Evolutionary conservation across 495 filamentous ascomycete species (phyloP), one percentile per base, ranked within the genome.

Genomic region (Hypoxylon fuscum): DNA sequence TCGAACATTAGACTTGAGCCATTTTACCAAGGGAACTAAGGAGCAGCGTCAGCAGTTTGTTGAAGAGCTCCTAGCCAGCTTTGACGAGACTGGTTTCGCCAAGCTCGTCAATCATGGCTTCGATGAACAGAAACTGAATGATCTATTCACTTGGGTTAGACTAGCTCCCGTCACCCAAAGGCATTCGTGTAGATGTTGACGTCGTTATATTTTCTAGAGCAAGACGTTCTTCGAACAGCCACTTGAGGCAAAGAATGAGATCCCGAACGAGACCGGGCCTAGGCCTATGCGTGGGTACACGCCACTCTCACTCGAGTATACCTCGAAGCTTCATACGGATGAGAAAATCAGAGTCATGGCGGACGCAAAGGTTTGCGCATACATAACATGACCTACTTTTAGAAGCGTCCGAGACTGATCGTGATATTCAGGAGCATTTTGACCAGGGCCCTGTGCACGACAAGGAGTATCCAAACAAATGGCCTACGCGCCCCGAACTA

Each of bases 361-460:
- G 2, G 51, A 55, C 51, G 29, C 51, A 0, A 55, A 55, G 51
- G 51, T 55, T 35, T 10, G 32, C 12, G 5, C 11, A 35, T 35
- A 35, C 41, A 47, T 5, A 47, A 47, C 21, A 23, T 31, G 8
- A 1, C 21, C 3, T 27, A 27, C 25, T 27, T 27, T 8, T 27
- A 27, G 8, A 27, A 4, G 25, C 8, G 8, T 27, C 25, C 25
- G 4, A 3, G 8, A 27, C 8, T 27, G 12, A 18, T 21, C 25
- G 11, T n/a, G 3, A 17, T 11, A 23, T 43, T 34, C 38, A 76
- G 72, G 73, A 76, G 29, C 53, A 55, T 44, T 76, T 76, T 47
- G 72, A 74, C 46, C 38, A 41, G 12, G 74, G 73, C n/a, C 56
- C 61, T 1, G 11, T 40, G 6, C 17, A 55, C 27, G 73, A 74